Conservation (phyloP, 176 grass and related monocot species). For the Oryza australiensis region DNA sequence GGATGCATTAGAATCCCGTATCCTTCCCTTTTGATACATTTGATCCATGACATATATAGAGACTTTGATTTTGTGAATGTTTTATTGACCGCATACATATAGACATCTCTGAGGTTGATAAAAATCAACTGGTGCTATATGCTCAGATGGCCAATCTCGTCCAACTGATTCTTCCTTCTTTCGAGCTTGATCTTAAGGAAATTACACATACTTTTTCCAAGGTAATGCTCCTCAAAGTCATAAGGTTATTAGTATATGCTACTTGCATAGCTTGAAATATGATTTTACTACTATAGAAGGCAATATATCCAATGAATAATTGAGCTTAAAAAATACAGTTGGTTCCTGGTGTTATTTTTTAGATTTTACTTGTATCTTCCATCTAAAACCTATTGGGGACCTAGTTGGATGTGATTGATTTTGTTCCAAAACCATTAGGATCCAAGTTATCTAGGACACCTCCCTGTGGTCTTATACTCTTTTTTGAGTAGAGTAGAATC, state of each 20-base stretch:
- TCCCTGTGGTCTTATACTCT: background rate
- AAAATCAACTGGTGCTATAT: slow-evolving; percentile 81
- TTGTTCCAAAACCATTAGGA: background rate
- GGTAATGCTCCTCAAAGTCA: slow-evolving; percentile 46
- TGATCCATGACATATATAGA: slow-evolving; percentile 14
- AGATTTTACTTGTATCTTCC: background rate
- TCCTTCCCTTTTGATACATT: slow-evolving; percentile 45
- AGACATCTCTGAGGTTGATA: slow-evolving; percentile 76
- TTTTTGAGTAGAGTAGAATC: background rate
- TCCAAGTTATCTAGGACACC: background rate
- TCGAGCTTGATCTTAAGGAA: slow-evolving; percentile 78
- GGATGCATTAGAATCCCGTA: slow-evolving; percentile 80
- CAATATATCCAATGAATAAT: too few species aligned
- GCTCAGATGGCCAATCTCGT: slow-evolving; percentile 95
- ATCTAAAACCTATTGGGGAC: background rate
- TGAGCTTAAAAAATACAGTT: background rate
- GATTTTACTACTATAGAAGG: background rate
- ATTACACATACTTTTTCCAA: slow-evolving; percentile 80
- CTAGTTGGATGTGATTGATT: slow-evolving; percentile 3
- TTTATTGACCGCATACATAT: slow-evolving; percentile 38
- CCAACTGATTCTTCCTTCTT: slow-evolving; percentile 64
- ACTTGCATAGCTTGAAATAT: background rate
- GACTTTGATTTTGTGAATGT: slow-evolving; percentile 12
- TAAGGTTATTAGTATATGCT: slow-evolving; percentile 9
- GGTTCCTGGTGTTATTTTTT: slow-evolving; percentile 26